A percentile compares a stretch with the other conserved stretches of the same genome.
These are phyloP conservation scores for Neoscytalidium dimidiatum DNA, from an alignment of 2,329 filamentous ascomycete genomes.

Conservation along the genomic window DNA sequence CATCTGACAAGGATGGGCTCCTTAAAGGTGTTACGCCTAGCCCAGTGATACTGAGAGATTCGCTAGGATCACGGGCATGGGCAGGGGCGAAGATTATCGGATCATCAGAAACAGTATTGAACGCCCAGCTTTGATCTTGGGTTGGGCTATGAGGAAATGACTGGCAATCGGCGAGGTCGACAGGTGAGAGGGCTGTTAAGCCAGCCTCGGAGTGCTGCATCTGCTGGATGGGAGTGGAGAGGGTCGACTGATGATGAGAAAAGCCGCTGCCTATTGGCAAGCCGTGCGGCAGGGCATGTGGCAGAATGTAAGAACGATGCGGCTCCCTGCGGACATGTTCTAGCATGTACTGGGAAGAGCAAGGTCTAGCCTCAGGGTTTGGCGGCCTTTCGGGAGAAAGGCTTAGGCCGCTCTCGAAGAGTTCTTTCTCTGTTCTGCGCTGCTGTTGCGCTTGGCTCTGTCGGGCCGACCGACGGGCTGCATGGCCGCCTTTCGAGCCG, in stretches of 20 bases:
- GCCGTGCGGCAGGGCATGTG: background rate
- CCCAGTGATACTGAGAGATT: too few species aligned
- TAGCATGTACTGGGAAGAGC: background rate
- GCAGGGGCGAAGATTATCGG: background rate
- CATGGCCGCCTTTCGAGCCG: slow-evolving; percentile 48
- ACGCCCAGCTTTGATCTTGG: slow-evolving; percentile 1
- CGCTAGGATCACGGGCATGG: background rate
- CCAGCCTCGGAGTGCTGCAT: background rate
- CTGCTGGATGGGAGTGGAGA: background rate
- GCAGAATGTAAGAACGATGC: background rate
- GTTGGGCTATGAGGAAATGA: slow-evolving; percentile 1
- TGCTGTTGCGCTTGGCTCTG: background rate
- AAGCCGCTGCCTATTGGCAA: background rate
- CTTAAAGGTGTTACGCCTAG: background rate
- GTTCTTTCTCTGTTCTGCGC: background rate
- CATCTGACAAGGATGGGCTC: background rate
- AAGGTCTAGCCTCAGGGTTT: background rate
- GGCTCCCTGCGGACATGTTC: background rate
- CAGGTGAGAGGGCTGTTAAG: background rate
- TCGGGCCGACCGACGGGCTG: slow-evolving; percentile 28
- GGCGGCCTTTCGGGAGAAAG: background rate
- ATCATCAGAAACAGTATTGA: background rate
- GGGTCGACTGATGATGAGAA: background rate
- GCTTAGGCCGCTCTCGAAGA: background rate
- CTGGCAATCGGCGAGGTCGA: background rate